These are phyloP conservation scores for Amanita exitialis DNA, from an alignment of 768 basidiomycete genomes.

Conservation along the genomic window DNA sequence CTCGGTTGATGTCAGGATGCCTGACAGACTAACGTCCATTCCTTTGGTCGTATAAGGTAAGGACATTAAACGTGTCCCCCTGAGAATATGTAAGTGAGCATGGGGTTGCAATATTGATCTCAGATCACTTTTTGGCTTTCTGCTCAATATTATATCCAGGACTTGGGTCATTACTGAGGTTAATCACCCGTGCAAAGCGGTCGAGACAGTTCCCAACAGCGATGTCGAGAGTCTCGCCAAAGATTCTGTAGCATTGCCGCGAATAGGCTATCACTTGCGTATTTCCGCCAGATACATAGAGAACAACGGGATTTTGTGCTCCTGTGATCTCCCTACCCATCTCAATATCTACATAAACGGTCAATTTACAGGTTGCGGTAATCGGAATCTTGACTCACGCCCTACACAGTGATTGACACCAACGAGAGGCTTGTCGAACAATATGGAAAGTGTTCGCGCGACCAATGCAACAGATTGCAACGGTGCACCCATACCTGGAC, in stretches of 20 bases:
- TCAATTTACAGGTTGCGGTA: background rate
- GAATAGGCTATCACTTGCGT: slow-evolving; percentile 99
- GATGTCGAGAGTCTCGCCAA: slow-evolving; percentile 97
- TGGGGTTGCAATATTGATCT: slow-evolving; percentile 8
- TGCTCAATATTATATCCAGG: slow-evolving; percentile 98
- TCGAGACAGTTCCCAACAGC: slow-evolving; percentile 99
- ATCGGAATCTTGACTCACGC: slow-evolving; percentile 44
- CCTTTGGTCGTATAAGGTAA: slow-evolving; percentile 97
- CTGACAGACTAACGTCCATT: slow-evolving; percentile 97
- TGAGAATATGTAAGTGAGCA: slow-evolving; percentile 18
- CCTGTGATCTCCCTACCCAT: slow-evolving; percentile 95
- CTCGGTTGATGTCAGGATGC: slow-evolving; percentile 82
- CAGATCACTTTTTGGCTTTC: slow-evolving; percentile 76
- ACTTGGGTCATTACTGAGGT: slow-evolving; percentile 89
- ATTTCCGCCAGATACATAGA: slow-evolving; percentile 98
- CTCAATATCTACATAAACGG: slow-evolving; percentile 70
- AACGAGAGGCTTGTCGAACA: slow-evolving; percentile 86
- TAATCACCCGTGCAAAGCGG: slow-evolving; percentile 91
- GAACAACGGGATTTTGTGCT: slow-evolving; percentile 89
- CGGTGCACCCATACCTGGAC: slow-evolving; percentile 99
- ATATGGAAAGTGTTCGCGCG: slow-evolving; percentile 79
- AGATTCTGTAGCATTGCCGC: slow-evolving; percentile 93
- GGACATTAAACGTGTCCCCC: slow-evolving; percentile 73
- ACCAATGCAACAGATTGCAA: slow-evolving; percentile 91
- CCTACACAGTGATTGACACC: slow-evolving; percentile 99